These are phyloP conservation scores for Naganishia antarctica DNA, from an alignment of 768 basidiomycete genomes.

Conservation along the genomic window DNA sequence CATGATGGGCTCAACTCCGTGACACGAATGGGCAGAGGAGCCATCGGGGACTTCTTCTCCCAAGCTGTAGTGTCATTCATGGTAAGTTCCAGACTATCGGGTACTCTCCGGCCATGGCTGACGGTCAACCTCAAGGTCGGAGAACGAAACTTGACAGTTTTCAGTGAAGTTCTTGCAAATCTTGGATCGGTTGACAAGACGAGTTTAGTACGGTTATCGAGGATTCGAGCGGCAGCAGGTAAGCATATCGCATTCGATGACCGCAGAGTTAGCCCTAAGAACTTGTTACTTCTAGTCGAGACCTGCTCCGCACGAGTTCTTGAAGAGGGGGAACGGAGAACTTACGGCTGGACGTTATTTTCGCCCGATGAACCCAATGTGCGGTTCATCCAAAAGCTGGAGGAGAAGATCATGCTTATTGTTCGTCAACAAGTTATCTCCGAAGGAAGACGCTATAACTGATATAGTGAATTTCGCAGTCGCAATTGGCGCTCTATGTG, in stretches of 20 bases:
- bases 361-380: conserved; percentile 71
- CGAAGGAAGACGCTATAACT: background rate
- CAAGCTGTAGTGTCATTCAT: conserved; percentile 74
- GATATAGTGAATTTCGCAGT: conserved; percentile 53
- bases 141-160: conserved; percentile 76
- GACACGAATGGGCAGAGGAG: conserved; percentile 57
- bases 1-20: conserved; percentile 95
- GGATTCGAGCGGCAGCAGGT: conserved; percentile 81
- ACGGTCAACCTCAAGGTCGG: conserved; percentile 65
- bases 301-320: conserved; percentile 74
- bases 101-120: too few relatives aligned
- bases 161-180: conserved; percentile 86
- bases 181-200: conserved; percentile 87
- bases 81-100: conserved; percentile 27
- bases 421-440: conserved; percentile 54
- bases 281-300: conserved; percentile 55
- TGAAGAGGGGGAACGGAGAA: conserved; percentile 66
- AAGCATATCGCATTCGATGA: conserved; percentile 25
- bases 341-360: conserved; percentile 88
- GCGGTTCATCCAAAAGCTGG: conserved; percentile 71
- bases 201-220: conserved; percentile 78
- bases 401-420: conserved; percentile 87
- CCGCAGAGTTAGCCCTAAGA: background rate
- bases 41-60: conserved; percentile 80
- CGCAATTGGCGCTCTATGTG: conserved; percentile 50